Base-by-base conservation (phyloP, 441 rosid species). In the Manihot esculenta region DNA sequence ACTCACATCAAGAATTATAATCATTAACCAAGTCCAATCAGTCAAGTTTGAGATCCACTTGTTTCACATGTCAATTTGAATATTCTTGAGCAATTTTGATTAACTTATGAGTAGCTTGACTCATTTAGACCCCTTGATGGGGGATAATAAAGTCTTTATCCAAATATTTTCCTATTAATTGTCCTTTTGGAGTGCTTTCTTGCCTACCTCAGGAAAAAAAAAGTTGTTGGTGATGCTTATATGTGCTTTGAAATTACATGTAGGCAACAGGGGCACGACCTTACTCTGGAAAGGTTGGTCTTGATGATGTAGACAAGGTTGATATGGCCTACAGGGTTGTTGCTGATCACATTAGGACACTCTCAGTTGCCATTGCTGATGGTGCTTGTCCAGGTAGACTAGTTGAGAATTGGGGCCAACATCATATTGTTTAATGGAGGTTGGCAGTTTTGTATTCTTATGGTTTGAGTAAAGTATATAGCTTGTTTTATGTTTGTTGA, bases 311-410 rank as follows among this genome's bases (percentile, higher is more conserved):
- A 1, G 98, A 91, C 80, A 76, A 84, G 62, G 83, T 93, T 83
- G 99, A 96, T 82, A 88, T 96, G 98, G 99, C 99, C 47, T 96
- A 96, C 65, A 84, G 99, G 86, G 99, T 96, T 73, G 94, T 96
- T 53, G 97, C 98, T 68, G 98, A 96, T 74, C 98, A 96, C 76
- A 93, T 96, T 61, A 91, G 98, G 81, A 96, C 99, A 49, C 75
- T 96, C 42, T 91, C 98, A 38, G 80, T 96, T 88, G 99, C 98
- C 38, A 96, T 96, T 80, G 97, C 98, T 61, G 99, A 96, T 81
- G 99, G 99, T 64, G 91, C 99, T 75, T 84, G 93, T 74, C 99
- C 99, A 84, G 99, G 99, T 95, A 81, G 62, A 68, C 67, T 48
- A 27, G 48, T 73, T 51, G 64, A 57, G 23, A 24, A 64, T 49